Percentiles rank a stretch among this genome's conserved stretches.
Evolutionary conservation across 163 green algal genomes (phyloP).

Genomic region (Chlamydomonas reinhardtii): DNA sequence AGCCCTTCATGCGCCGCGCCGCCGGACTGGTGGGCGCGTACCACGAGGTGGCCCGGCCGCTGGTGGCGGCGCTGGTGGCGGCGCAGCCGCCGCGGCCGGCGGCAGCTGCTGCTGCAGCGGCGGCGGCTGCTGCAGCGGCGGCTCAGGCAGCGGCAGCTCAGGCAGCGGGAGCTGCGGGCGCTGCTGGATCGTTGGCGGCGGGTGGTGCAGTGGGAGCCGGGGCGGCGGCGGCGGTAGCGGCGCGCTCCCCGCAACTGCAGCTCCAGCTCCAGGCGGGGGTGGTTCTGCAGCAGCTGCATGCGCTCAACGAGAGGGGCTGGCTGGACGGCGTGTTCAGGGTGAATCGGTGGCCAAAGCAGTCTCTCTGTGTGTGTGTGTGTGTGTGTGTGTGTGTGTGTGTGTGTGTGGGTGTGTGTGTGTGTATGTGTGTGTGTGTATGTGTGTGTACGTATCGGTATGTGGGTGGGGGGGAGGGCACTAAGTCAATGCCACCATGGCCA

Average conservation of each 20-base stretch:
- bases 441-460: neutral
- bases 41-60: neutral
- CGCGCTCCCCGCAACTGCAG: neutral
- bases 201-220: neutral
- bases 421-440: neutral
- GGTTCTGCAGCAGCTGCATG: constrained; percentile 36
- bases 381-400: neutral
- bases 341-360: too few species aligned
- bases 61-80: constrained; percentile 3
- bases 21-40: neutral
- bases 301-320: constrained; percentile 36
- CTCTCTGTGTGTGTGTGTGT: neutral
- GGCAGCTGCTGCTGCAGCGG: neutral
- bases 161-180: neutral
- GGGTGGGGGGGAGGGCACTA: too few species aligned
- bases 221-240: too few species aligned
- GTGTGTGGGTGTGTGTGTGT: neutral
- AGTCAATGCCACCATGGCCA: too few species aligned
- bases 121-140: neutral
- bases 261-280: constrained; percentile 3
- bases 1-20: constrained; percentile 9
- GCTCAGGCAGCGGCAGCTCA: neutral
- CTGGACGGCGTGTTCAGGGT: constrained; percentile 40
- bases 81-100: neutral
- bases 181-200: neutral